These are phyloP conservation scores for Paramecium pentaurelia DNA, from an alignment of 73 alveolate genomes.

Conservation along the genomic window DNA sequence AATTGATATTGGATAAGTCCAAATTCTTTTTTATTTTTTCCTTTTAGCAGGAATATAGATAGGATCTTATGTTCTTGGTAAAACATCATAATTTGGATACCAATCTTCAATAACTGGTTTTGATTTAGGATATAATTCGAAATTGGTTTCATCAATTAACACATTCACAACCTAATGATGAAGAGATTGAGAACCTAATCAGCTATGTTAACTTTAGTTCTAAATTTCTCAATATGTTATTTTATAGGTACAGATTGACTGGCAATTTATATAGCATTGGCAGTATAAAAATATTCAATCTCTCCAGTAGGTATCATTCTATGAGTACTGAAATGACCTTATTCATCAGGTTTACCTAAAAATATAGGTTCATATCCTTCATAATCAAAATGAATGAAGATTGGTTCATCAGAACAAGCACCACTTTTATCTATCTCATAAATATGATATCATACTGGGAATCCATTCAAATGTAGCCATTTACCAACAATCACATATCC, in stretches of 20 bases:
- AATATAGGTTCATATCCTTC: slow-evolving; percentile 50
- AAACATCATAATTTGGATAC: slow-evolving; percentile 48
- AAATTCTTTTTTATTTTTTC: slow-evolving; percentile 47
- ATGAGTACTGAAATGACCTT: not conserved
- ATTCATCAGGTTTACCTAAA: slow-evolving; percentile 16
- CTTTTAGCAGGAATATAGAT: slow-evolving; percentile 55
- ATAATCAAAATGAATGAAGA: slow-evolving; percentile 53
- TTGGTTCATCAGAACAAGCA: slow-evolving; percentile 50
- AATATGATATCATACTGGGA: not conserved
- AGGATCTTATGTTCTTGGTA: slow-evolving; percentile 61
- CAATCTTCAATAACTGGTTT: slow-evolving; percentile 49
- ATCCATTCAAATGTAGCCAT: slow-evolving; percentile 41
- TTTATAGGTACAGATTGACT: slow-evolving; percentile 13
- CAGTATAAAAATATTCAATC: slow-evolving; percentile 37
- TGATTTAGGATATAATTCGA: not conserved
- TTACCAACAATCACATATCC: slow-evolving; percentile 65
- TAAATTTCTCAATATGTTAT: slow-evolving; percentile 11
- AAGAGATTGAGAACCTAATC: not conserved
- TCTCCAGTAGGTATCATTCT: slow-evolving; percentile 61
- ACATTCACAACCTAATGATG: slow-evolving; percentile 29
- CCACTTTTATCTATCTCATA: slow-evolving; percentile 40
- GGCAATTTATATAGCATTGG: not conserved
- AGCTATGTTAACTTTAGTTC: not conserved
- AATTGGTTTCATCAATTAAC: slow-evolving; percentile 31
- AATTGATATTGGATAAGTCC: slow-evolving; percentile 56